Conservation (phyloP, 176 grass and related monocot genomes). For the Thalia dealbata region DNA sequence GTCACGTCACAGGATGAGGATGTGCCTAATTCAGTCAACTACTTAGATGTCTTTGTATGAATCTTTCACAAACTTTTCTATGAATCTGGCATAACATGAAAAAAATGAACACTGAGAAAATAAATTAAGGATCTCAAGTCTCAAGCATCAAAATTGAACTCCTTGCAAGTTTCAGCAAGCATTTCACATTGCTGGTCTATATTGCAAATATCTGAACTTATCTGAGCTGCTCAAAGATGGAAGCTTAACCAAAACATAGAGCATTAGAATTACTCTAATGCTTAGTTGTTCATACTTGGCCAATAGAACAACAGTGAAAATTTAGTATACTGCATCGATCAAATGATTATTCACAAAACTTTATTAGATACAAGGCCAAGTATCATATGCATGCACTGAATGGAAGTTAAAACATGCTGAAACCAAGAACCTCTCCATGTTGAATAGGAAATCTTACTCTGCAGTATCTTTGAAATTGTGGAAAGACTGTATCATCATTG, state of each 20-base stretch:
- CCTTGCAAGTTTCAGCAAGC: too few species aligned
- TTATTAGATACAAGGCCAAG: background rate
- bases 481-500: conserved; percentile 58
- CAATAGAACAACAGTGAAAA: background rate
- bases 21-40: background rate
- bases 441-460: conserved; percentile 46
- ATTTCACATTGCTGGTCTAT: background rate
- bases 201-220: too few species aligned
- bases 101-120: background rate
- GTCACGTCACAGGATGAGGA: background rate
- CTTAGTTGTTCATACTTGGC: background rate
- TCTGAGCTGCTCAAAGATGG: too few species aligned
- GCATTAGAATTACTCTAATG: background rate
- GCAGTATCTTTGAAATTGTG: conserved; percentile 80
- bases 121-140: too few species aligned
- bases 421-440: conserved; percentile 13
- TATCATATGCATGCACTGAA: background rate
- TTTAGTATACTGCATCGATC: background rate
- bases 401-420: background rate
- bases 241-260: background rate
- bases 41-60: background rate
- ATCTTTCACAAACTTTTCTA: background rate
- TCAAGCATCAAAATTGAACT: background rate
- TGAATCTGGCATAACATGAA: background rate
- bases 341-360: background rate